phyloP scores from a whole-genome alignment of 2,329 filamentous ascomycete species.

The Apiospora marii region DNA sequence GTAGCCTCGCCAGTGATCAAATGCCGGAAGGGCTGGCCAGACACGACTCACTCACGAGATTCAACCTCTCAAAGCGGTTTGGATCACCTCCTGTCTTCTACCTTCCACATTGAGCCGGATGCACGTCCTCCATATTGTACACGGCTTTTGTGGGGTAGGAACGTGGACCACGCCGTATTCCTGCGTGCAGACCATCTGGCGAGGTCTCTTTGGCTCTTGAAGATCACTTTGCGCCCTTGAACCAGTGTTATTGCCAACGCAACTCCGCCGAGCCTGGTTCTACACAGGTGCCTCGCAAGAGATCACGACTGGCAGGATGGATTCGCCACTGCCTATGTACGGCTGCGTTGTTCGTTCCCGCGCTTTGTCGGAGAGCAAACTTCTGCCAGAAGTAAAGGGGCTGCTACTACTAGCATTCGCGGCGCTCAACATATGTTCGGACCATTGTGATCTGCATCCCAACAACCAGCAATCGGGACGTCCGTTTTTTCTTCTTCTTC shows the following conservation, averaged over 20 bases:
- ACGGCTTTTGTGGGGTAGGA: background rate
- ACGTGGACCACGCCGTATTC: background rate
- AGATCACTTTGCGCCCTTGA: too few species aligned
- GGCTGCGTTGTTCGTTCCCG: too few species aligned
- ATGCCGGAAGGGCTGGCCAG: background rate
- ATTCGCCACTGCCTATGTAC: too few species aligned
- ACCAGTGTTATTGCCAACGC: too few species aligned
- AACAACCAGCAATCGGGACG: background rate
- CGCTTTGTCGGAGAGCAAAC: background rate
- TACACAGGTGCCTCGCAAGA: background rate
- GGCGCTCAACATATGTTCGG: background rate
- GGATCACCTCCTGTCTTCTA: background rate
- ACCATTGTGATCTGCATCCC: conserved; percentile 8
- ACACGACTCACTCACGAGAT: too few species aligned
- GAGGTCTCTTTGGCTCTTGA: too few species aligned
- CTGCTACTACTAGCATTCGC: background rate
- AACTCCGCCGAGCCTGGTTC: background rate
- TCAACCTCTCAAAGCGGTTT: background rate
- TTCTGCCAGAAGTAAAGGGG: background rate
- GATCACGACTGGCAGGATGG: background rate
- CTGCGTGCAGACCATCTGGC: too few species aligned
- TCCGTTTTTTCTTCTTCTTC: background rate
- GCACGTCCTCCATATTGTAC: background rate
- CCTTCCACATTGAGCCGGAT: background rate
- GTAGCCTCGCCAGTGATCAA: background rate